Percentiles rank a stretch among this genome's conserved stretches.
These are phyloP conservation scores for Stephanodiscus minutulus DNA, from an alignment of 108 stramenopile species.

Conservation along the genomic window DNA sequence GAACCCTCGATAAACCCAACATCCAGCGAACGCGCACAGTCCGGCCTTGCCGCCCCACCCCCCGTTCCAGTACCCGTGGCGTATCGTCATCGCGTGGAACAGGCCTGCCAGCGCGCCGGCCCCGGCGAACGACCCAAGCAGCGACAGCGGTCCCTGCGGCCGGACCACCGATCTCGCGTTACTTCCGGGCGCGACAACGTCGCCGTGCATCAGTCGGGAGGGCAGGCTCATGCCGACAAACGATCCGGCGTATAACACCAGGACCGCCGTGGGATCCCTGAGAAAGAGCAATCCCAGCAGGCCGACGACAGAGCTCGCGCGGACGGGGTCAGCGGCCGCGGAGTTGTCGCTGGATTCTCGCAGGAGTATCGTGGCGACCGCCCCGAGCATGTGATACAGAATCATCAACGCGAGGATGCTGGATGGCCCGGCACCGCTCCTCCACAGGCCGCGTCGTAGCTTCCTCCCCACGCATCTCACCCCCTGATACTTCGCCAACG, in stretches of 20 bases:
- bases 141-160: slow-evolving; percentile 8
- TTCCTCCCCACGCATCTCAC: slow-evolving; percentile 43
- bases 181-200: slow-evolving; percentile 20
- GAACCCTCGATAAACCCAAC: slow-evolving; percentile 49
- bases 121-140: slow-evolving; percentile 47
- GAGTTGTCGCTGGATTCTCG: slow-evolving; percentile 62
- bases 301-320: slow-evolving; percentile 60
- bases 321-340: slow-evolving; percentile 60
- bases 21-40: slow-evolving; percentile 62
- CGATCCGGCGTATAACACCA: slow-evolving; percentile 63
- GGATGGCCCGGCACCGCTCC: slow-evolving; percentile 29
- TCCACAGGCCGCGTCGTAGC: slow-evolving; percentile 37
- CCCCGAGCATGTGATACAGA: slow-evolving; percentile 54
- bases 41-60: slow-evolving; percentile 79
- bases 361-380: slow-evolving; percentile 61
- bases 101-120: slow-evolving; percentile 60
- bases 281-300: slow-evolving; percentile 52
- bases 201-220: slow-evolving; percentile 60
- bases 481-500: slow-evolving; percentile 48
- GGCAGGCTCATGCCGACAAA: slow-evolving; percentile 70
- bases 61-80: slow-evolving; percentile 61
- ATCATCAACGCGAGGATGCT: slow-evolving; percentile 36
- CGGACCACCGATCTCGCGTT: neutral
- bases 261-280: slow-evolving; percentile 47
- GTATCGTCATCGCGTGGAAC: slow-evolving; percentile 61